Base-by-base conservation (phyloP, 2,329 filamentous ascomycete genomes). In the Ceratocystis papillata region DNA sequence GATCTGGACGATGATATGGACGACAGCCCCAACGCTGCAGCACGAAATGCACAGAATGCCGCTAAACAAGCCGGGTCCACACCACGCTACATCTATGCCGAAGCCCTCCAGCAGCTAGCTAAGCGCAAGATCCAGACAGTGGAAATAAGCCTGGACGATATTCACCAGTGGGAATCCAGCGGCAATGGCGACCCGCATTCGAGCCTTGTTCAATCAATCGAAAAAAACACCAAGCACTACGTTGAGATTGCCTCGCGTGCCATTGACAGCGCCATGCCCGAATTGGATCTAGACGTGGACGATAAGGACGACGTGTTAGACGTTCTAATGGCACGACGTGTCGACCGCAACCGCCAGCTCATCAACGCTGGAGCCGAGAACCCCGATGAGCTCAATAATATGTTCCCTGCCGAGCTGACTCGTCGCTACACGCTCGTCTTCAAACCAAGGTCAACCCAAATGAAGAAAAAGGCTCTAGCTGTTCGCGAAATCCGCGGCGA, bases 301-400 rank as follows among this genome's bases (percentile, higher is more conserved):
- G 97, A 96, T 81, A 97, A 97, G 76, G 92, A 96, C 73, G 94
- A 99, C 76, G 92, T 97, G 8, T 82, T 99, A 55, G 94, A 99
- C 76, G 90, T 99, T 37, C 87, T 99, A 72, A 95, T 96, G 88
- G 89, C 90, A 50, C 90, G 96, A 73, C 87, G 94, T 71, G 86
- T 89, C 71, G 87, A 87, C 72, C 86, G 91, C 71, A 97, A 99
- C 75, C 88, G 90, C 70, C 86, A 87, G 55, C 81, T 95, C 69
- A 77, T 81, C 22, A 81, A 85, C 70, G 81, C 82, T n/a, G 83
- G 85, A 28, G 87, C 89, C 70, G 77, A 82, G 72, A 84, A 92
- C 74, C 80, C 85, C 5, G 81, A 83, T 3, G 76, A 85, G 30
- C 80, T 86, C 22, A 83, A 89, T 64, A 86, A 90, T 65, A 87